These are phyloP conservation scores for Plasmodium vivax DNA, from an alignment of 169 alveolate species.

Conservation along the genomic window DNA sequence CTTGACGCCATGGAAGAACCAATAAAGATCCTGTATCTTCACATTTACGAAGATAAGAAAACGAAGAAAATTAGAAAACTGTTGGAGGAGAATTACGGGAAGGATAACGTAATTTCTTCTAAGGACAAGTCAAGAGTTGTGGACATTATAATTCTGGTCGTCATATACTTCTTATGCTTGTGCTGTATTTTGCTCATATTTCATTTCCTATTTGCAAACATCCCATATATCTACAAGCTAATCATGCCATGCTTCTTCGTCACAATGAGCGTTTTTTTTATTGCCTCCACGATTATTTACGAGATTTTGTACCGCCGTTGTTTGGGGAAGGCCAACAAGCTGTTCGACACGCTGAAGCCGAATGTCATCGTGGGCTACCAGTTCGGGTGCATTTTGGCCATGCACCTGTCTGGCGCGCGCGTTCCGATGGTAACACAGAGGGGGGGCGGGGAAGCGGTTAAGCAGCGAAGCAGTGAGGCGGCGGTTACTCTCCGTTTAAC, in stretches of 20 bases:
- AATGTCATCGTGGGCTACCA: conserved; percentile 51
- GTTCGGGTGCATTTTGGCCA: conserved; percentile 66
- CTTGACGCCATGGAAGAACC: not conserved
- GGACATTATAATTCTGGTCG: conserved; percentile 17
- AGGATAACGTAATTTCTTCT: conserved; percentile 35
- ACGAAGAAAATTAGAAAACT: conserved; percentile 7
- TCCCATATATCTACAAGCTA: not conserved
- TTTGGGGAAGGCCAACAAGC: conserved; percentile 20
- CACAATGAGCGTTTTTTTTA: conserved; percentile 16
- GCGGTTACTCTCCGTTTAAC: too few species aligned
- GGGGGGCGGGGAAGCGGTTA: not conserved
- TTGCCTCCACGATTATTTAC: conserved; percentile 24
- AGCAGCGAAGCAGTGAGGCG: too few species aligned
- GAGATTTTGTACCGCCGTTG: conserved; percentile 18
- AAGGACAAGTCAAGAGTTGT: conserved; percentile 14
- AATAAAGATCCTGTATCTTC: conserved; percentile 66
- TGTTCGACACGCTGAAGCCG: conserved; percentile 25
- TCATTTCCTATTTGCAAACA: not conserved
- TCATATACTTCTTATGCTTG: conserved; percentile 17
- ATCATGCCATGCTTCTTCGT: conserved; percentile 7
- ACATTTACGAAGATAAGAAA: conserved; percentile 40
- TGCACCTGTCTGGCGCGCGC: conserved; percentile 6
- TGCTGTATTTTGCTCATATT: conserved; percentile 10
- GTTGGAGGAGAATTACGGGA: conserved; percentile 26
- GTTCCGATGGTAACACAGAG: conserved; percentile 48